Evolutionary conservation across 1,284 basidiomycete genomes (phyloP), one percentile per base, ranked within the genome.

Genomic region (Lignosus rhinocerotis): DNA sequence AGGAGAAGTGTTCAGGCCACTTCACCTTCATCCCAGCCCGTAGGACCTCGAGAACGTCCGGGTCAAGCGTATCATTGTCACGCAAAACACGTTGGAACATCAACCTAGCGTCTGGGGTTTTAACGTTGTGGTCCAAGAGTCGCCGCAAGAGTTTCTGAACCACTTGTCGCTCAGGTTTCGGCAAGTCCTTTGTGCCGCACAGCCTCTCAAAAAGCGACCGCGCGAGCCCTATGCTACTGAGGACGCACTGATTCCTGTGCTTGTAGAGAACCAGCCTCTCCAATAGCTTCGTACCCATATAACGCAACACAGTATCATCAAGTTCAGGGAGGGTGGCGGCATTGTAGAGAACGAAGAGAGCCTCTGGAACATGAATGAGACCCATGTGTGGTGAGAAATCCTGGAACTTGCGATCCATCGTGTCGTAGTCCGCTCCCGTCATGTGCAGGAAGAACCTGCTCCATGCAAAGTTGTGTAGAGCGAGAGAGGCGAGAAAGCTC

Each of bases 1-100:
- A 73, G 3, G 85, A 88, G 60, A 92, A 81, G 66, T 92, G 90
- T 58, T 85, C 81, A 0, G 86, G 82, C 90, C 89, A 92, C 32
- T 83, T 80, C 45, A 85, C 83, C 69, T 82, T 87, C 78, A 89
- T 84, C 0, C 82, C 83, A 34, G 81, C 78, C 9, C 87, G 81
- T 54, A 92, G 76, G 21, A 90, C 71, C 50, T 92, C 90, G 43
- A 91, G 70, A 43, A 90, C 77, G 51, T 89, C 87, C 9, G 75
- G 67, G 60, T 92, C 83, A 34, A 91, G 70, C 0, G 64, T 61
- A 12, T 70, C 66, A 50, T 75, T 66, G 3, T 54, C 50, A 10
- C 72, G 77, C 42, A 89, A 76, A 0, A 79, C 78, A n/a, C 75
- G 76, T 60, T 85, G 82, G 57, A 93, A 84, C 51, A 92, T 79